Conservation (phyloP, 495 filamentous ascomycete species). For the Tuber magnatum region DNA sequence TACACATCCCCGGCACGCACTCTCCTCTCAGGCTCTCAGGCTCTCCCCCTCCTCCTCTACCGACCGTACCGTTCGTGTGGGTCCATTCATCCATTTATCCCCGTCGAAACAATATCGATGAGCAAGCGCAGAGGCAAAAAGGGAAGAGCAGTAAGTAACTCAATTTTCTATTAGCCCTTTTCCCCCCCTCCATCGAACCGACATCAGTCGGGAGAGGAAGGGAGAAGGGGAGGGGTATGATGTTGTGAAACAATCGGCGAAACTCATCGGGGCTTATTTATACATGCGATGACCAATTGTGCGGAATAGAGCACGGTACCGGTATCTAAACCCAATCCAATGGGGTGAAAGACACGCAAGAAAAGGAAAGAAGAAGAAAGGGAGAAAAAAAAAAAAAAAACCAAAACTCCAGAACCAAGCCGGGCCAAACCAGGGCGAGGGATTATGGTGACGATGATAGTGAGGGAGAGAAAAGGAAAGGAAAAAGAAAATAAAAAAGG, state of each 20-base stretch:
- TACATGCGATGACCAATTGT: neutral
- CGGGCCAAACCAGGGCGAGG: neutral
- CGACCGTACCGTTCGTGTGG: neutral
- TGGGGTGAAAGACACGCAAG: neutral
- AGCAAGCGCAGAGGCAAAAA: neutral
- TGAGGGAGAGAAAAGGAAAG: neutral
- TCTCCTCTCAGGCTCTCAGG: no score
- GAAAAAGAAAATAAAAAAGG: neutral
- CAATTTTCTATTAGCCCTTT: neutral
- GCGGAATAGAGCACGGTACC: neutral
- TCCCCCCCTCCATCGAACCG: neutral
- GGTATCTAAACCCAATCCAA: neutral
- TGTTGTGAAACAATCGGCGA: conserved; percentile 1
- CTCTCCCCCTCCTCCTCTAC: neutral
- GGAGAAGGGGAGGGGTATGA: neutral
- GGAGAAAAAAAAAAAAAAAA: neutral
- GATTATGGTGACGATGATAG: neutral
- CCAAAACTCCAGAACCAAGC: neutral
- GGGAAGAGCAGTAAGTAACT: neutral
- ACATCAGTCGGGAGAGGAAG: neutral
- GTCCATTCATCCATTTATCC: neutral
- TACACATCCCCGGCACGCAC: neutral
- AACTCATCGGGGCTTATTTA: neutral
- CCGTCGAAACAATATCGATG: neutral
- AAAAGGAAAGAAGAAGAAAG: neutral